These are phyloP conservation scores for Solanum piurae DNA, from an alignment of 257 asterid species.

Conservation along the genomic window DNA sequence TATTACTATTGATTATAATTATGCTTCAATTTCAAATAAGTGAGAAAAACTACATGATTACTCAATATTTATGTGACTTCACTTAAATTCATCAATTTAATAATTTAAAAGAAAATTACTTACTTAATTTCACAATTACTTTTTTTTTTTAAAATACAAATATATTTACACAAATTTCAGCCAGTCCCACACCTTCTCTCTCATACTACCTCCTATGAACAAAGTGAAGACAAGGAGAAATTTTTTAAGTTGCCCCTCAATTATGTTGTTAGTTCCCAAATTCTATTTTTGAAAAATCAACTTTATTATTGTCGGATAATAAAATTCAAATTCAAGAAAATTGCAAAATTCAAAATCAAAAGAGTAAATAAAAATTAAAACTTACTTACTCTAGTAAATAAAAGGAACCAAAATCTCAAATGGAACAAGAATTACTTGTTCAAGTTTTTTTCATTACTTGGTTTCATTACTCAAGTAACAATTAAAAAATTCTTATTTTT, in stretches of 20 bases:
- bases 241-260: too few relatives aligned
- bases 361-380: background rate
- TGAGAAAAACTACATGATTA: too few relatives aligned
- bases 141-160: background rate
- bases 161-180: background rate
- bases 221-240: background rate
- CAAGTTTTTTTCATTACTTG: background rate
- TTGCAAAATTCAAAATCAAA: background rate
- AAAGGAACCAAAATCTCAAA: background rate
- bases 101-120: background rate
- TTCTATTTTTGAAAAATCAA: background rate
- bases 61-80: background rate
- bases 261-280: background rate
- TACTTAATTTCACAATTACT: background rate
- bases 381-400: background rate
- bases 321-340: background rate
- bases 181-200: background rate
- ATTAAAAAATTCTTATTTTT: too few relatives aligned
- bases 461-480: too few relatives aligned
- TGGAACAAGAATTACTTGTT: background rate
- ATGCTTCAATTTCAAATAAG: background rate
- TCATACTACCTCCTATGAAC: background rate
- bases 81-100: background rate
- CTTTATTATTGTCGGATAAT: background rate
- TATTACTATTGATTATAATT: background rate